Percentiles rank a stretch among this genome's conserved stretches.
Conservation (phyloP, 495 filamentous ascomycete species). For the Geoglossum glabrum region DNA sequence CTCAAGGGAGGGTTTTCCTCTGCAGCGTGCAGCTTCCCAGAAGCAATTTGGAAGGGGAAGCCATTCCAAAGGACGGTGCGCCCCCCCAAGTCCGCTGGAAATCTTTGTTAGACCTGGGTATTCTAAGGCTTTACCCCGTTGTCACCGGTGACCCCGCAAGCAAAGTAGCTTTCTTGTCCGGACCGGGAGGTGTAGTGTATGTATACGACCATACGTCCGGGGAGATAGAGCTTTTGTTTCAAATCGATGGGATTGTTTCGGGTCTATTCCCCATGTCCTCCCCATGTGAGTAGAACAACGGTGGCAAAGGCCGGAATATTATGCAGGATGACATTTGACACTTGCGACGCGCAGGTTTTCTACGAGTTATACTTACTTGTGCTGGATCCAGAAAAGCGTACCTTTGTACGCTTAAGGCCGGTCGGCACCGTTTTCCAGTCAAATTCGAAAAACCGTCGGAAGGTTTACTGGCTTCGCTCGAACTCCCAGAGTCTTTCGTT, state of each 20-base stretch:
- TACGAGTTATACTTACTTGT: not conserved
- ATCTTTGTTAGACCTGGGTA: slow-evolving; percentile 2
- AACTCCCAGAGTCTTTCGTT: slow-evolving; percentile 19
- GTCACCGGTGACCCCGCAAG: slow-evolving; percentile 15
- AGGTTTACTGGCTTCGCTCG: slow-evolving; percentile 7
- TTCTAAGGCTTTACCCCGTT: slow-evolving; percentile 26
- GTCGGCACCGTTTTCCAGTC: not conserved
- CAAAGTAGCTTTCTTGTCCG: slow-evolving; percentile 29
- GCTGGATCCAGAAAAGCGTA: slow-evolving; percentile 7
- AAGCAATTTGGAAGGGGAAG: not conserved
- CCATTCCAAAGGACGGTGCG: not conserved
- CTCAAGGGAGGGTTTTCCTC: slow-evolving; percentile 12
- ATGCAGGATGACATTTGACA: not conserved
- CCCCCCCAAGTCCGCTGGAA: not conserved
- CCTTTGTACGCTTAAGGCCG: not conserved
- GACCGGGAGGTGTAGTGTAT: slow-evolving; percentile 31
- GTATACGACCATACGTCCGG: slow-evolving; percentile 18
- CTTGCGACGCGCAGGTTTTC: not conserved
- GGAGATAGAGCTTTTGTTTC: slow-evolving; percentile 13
- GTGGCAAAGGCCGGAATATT: not conserved
- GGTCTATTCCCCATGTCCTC: slow-evolving; percentile 22
- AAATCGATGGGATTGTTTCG: slow-evolving; percentile 29
- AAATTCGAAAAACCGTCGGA: not conserved
- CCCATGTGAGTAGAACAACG: not conserved
- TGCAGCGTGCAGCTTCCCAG: not conserved